phyloP scores from a whole-genome alignment of 2,329 filamentous ascomycete species.

The Talaromyces sp. region DNA sequence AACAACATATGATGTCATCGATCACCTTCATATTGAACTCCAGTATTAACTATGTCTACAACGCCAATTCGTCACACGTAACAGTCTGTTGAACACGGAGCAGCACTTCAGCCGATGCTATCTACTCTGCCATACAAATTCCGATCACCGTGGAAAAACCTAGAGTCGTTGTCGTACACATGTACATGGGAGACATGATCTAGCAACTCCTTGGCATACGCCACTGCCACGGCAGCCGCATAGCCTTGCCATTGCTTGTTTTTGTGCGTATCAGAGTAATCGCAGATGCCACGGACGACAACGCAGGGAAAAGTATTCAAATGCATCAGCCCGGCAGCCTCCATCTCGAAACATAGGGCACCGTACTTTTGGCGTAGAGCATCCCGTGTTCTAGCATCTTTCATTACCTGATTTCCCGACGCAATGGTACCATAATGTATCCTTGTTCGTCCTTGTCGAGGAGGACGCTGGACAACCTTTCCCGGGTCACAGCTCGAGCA shows the following conservation, averaged over 20 bases:
- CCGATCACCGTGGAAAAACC: neutral
- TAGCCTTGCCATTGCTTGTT: neutral
- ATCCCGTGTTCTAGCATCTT: neutral
- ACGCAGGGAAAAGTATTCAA: neutral
- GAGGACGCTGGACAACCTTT: neutral
- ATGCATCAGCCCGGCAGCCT: neutral
- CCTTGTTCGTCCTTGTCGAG: neutral
- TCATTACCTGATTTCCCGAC: neutral
- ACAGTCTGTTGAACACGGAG: neutral
- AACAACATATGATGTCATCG: neutral
- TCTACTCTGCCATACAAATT: neutral
- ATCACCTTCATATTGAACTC: neutral
- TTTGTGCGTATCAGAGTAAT: neutral
- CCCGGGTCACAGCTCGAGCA: neutral
- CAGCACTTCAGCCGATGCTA: neutral
- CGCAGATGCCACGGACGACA: neutral
- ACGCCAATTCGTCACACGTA: neutral
- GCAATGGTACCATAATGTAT: neutral
- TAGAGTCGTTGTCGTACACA: neutral
- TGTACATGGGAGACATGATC: neutral
- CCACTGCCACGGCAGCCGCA: neutral
- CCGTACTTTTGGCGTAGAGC: neutral
- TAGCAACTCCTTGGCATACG: neutral
- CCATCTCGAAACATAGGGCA: neutral
- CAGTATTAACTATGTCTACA: neutral